A percentile compares a stretch with the other conserved stretches of the same genome.
Evolutionary conservation across 257 asterid species (phyloP).

Genomic region (Capsicum baccatum): DNA sequence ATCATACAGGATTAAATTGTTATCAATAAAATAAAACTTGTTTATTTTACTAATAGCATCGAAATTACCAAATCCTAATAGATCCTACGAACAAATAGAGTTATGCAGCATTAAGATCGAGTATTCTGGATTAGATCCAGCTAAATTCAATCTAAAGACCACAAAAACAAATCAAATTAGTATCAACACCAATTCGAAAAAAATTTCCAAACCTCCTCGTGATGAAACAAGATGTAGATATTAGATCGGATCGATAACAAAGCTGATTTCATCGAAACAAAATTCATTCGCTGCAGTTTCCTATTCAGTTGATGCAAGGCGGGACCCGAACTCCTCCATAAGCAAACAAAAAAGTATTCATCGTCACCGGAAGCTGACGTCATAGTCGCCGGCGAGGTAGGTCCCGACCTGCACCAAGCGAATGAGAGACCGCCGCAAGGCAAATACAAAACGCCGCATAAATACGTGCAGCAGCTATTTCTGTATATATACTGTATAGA

Average conservation of each 20-base stretch:
- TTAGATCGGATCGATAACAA: constrained; percentile 25
- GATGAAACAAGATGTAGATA: neutral
- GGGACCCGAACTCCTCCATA: constrained; percentile 9
- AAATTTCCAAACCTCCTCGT: neutral
- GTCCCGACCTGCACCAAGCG: constrained; percentile 35
- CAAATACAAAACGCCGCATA: neutral
- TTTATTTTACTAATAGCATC: too few species aligned
- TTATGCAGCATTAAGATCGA: too few species aligned
- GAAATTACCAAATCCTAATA: too few species aligned
- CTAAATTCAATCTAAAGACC: neutral
- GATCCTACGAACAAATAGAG: too few species aligned
- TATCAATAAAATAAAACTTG: too few species aligned
- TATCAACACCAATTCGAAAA: neutral
- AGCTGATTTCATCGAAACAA: neutral
- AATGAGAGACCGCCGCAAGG: constrained; percentile 17
- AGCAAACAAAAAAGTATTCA: neutral
- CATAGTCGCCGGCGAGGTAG: constrained; percentile 3
- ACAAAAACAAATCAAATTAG: neutral
- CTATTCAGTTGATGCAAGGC: constrained; percentile 31
- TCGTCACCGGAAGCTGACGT: neutral
- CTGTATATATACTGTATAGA: too few species aligned
- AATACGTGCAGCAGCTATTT: neutral
- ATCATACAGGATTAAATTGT: too few species aligned
- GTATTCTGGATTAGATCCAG: neutral
- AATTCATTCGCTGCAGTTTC: constrained; percentile 23